A percentile compares a stretch with the other conserved stretches of the same genome.
Conservation (phyloP, 352 stramenopile species). For the Pythium sp. region DNA sequence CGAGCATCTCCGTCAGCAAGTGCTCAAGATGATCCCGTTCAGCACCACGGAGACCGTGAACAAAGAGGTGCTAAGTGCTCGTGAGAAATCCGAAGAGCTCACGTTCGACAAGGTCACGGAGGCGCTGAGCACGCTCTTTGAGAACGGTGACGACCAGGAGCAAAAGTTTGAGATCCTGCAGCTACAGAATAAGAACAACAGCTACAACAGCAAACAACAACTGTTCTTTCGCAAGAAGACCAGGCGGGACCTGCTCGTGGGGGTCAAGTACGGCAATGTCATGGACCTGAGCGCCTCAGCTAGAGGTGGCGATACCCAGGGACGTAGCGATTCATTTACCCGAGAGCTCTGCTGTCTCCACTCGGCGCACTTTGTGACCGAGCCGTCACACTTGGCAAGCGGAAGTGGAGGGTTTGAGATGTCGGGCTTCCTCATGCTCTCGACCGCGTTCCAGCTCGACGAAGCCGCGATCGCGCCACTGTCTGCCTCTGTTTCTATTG, state of each 20-base stretch:
- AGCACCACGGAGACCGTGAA: slow-evolving; percentile 23
- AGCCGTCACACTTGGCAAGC: slow-evolving; percentile 43
- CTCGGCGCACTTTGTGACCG: slow-evolving; percentile 45
- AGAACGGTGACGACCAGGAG: slow-evolving; percentile 28
- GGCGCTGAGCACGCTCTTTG: slow-evolving; percentile 34
- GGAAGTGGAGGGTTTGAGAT: slow-evolving; percentile 42
- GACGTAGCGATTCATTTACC: not conserved
- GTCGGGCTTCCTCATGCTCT: slow-evolving; percentile 76
- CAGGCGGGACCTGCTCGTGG: slow-evolving; percentile 44
- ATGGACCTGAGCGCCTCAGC: slow-evolving; percentile 20
- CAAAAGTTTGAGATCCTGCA: slow-evolving; percentile 48
- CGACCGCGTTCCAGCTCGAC: slow-evolving; percentile 41
- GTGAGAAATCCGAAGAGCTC: slow-evolving; percentile 5
- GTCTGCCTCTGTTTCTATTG: not conserved
- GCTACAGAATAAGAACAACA: slow-evolving; percentile 21
- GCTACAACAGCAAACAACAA: slow-evolving; percentile 1
- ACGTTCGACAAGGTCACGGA: slow-evolving; percentile 30
- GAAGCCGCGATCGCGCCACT: slow-evolving; percentile 33
- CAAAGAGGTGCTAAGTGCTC: not conserved
- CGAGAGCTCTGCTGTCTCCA: slow-evolving; percentile 1
- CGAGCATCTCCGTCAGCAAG: slow-evolving; percentile 62
- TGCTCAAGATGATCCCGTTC: slow-evolving; percentile 37
- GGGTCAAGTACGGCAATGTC: slow-evolving; percentile 33
- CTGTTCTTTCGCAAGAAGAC: slow-evolving; percentile 51
- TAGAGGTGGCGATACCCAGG: not conserved